Percentiles rank a stretch among this genome's conserved stretches.
phyloP scores from a whole-genome alignment of 768 basidiomycete species.

The Galerina sulciceps region DNA sequence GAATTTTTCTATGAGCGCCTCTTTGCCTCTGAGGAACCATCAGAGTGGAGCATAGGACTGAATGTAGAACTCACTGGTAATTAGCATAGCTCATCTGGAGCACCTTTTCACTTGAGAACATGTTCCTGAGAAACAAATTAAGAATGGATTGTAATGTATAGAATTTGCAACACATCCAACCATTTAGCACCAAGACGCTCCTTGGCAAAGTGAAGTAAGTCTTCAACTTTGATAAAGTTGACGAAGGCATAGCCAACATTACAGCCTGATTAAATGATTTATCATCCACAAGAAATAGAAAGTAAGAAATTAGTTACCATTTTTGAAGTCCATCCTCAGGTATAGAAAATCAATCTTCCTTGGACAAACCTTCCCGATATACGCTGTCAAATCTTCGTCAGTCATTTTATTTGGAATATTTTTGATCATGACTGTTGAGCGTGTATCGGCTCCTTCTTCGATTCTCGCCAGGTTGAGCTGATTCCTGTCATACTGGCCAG shows the following conservation, averaged over 20 bases:
- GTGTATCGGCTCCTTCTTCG: slow-evolving; percentile 76
- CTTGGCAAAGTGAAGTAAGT: slow-evolving; percentile 77
- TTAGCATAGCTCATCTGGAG: slow-evolving; percentile 92
- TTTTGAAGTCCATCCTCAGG: slow-evolving; percentile 84
- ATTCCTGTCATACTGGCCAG: slow-evolving; percentile 36
- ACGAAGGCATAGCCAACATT: slow-evolving; percentile 89
- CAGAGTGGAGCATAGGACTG: slow-evolving; percentile 6
- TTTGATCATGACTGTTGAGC: slow-evolving; percentile 89
- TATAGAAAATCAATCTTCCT: slow-evolving; percentile 86
- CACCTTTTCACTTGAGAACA: slow-evolving; percentile 91
- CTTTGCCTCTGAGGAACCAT: slow-evolving; percentile 68
- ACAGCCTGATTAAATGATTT: slow-evolving; percentile 50
- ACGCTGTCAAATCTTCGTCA: slow-evolving; percentile 70
- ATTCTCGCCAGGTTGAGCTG: slow-evolving; percentile 71
- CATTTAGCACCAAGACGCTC: slow-evolving; percentile 80
- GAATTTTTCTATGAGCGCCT: slow-evolving; percentile 90
- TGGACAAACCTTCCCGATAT: slow-evolving; percentile 74
- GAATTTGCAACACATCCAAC: slow-evolving; percentile 39
- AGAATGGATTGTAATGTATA: not conserved
- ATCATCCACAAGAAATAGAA: not conserved
- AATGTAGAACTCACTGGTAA: slow-evolving; percentile 70
- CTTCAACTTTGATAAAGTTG: slow-evolving; percentile 82
- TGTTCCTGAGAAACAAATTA: slow-evolving; percentile 61
- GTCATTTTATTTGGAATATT: slow-evolving; percentile 94
- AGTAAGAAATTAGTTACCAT: slow-evolving; percentile 49